Conservation (phyloP, 2,329 filamentous ascomycete genomes). For the Aspergillus calidoustus region DNA sequence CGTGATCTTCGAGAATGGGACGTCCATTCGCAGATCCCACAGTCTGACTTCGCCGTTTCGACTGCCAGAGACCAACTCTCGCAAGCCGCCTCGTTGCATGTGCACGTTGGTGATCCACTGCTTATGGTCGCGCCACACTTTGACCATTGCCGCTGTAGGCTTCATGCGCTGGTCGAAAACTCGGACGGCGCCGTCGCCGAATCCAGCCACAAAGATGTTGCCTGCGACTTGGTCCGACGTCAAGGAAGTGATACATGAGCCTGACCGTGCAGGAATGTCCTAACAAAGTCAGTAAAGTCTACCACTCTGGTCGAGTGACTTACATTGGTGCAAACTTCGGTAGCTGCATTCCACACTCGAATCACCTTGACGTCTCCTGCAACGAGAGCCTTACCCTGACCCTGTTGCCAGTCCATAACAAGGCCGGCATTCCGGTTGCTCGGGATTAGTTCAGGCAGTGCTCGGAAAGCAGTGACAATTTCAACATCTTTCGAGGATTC, state of each 20-base stretch:
- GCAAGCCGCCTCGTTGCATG: slow-evolving; percentile 91
- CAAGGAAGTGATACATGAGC: slow-evolving; percentile 92
- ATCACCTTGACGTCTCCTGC: slow-evolving; percentile 96
- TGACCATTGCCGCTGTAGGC: slow-evolving; percentile 88
- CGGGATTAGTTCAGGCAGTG: slow-evolving; percentile 88
- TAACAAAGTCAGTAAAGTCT: slow-evolving; percentile 27
- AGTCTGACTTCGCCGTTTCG: slow-evolving; percentile 91
- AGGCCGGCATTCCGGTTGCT: slow-evolving; percentile 94
- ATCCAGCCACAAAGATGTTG: slow-evolving; percentile 93
- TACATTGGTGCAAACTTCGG: slow-evolving; percentile 83
- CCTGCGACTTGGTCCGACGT: slow-evolving; percentile 98
- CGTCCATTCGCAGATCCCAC: slow-evolving; percentile 93
- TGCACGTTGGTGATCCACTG: slow-evolving; percentile 97
- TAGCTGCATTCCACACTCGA: slow-evolving; percentile 91
- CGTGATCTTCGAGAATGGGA: slow-evolving; percentile 72
- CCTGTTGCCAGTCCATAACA: slow-evolving; percentile 98
- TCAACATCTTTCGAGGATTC: slow-evolving; percentile 76
- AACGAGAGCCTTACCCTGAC: slow-evolving; percentile 92
- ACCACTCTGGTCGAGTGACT: slow-evolving; percentile 22
- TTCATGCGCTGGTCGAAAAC: slow-evolving; percentile 89
- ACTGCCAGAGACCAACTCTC: slow-evolving; percentile 88
- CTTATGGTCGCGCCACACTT: slow-evolving; percentile 93
- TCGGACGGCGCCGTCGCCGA: slow-evolving; percentile 90
- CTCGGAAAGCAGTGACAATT: slow-evolving; percentile 88
- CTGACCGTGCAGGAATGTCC: slow-evolving; percentile 93